Evolutionary conservation across 1,284 basidiomycete species (phyloP), one percentile per base, ranked within the genome.

Genomic region (Cutaneotrichosporon cyanovorans): DNA sequence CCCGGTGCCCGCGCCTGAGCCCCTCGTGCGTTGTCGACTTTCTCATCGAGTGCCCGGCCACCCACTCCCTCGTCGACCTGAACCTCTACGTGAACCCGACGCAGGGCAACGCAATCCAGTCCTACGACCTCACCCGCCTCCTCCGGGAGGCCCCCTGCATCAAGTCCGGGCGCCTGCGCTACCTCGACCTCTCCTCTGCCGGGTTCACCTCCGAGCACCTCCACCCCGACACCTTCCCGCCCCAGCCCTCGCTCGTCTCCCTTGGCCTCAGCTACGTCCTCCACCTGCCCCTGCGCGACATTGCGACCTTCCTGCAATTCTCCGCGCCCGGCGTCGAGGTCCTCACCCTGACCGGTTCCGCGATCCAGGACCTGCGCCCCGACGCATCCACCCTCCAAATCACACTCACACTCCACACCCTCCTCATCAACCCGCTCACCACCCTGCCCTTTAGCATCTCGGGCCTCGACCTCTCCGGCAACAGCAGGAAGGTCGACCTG

Each of bases 21-120:
- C 82, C 88, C 45, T 78, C 83, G 49, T 82, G 85, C 42, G 80
- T 97, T 59, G 79, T 79, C 40, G 73, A 81, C 42, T 84, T 97
- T 68, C 76, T 95, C 34, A 69, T 87, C 38, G 73, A 81, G 37
- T 81, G 80, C 0, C 82, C 83, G 2, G 82, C 83, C 3, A 73
- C 73, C 9, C 58, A 62, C 12, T 73, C 76, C 21, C 74, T 96
- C 23, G 76, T 76, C 43, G 87, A 97, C 61, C 77, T 97, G 33
- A 88, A 86, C 46, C 77, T 98, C 2, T 93, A 89, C 60, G 89
- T 89, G 38, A 90, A 95, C 60, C 78, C 78, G 61, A 87, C 89
- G 1, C 91, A 87, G 69, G 78, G 81, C 0, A 88, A 84, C n/a
- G 81, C 87, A 0, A 75, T 98, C 23, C 78, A 79, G 9, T 72